Evolutionary conservation across 495 filamentous ascomycete species (phyloP), one percentile per base, ranked within the genome.

Genomic region (Penicillium fimorum): DNA sequence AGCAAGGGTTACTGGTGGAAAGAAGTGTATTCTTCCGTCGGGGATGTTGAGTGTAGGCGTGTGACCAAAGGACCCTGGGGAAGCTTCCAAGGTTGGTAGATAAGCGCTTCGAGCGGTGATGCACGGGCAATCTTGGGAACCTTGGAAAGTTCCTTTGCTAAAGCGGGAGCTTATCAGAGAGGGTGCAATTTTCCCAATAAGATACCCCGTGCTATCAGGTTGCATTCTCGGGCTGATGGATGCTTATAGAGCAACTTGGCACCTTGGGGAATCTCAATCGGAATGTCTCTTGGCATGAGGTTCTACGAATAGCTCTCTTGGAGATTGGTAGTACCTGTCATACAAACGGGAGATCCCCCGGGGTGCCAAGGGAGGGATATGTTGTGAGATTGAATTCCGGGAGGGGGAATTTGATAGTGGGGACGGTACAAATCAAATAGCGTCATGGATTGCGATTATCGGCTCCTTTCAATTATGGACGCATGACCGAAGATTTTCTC

Each of bases 401-500:
- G 33, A 12, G 40, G 20, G n/a, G 33, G 48, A 7, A 13, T 4
- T 33, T n/a, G 13, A 15, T 37, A 24, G 47, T 18, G 15, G 29
- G 8, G n/a, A 30, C 17, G 22, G 22, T 22, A 52, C 38, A 52
- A 47, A 54, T 47, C 20, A 30, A 47, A 54, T 54, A 46, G 42
- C 52, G 52, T 54, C 52, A 54, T 32, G n/a, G 50, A 44, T 44
- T 32, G n/a, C 12, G 29, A 33, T 22, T 13, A 33, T 45, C 51
- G 51, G 52, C 30, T 29, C 35, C 2, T 38, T 17, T 17, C n/a
- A 0, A 8, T n/a, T n/a, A 5, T 35, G 42, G 15, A 64, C 61
- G 38, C 64, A 64, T 67, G 61, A 67, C 61, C 61, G n/a, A 29
- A 55, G 37, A 44, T 58, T 55, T 58, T 11, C 13, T 0, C 13